Percentiles rank a stretch among this genome's conserved stretches.
These are phyloP conservation scores for Eucalyptus globulus DNA, from an alignment of 345 rosid species.

Conservation along the genomic window DNA sequence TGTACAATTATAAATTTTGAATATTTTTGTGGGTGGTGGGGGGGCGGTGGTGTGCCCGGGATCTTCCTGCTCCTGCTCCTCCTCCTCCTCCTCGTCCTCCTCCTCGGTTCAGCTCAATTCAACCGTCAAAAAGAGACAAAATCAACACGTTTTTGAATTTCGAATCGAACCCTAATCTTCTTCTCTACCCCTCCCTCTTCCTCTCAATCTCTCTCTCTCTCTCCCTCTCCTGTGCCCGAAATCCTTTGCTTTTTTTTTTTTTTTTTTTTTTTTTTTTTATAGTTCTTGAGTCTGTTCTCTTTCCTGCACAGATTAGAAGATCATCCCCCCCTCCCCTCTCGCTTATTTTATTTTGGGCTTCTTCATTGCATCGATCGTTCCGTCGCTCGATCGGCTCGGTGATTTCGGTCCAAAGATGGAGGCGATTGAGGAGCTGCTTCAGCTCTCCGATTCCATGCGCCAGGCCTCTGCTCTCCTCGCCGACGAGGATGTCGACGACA, in stretches of 20 bases:
- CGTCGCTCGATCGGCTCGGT: neutral
- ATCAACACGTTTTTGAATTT: neutral
- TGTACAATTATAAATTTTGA: neutral
- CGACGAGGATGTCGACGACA: slow-evolving; percentile 79
- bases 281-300: neutral
- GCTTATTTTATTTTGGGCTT: neutral
- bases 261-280: neutral
- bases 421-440: slow-evolving; percentile 84
- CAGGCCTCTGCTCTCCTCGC: slow-evolving; percentile 87
- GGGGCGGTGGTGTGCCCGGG: neutral
- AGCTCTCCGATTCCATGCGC: slow-evolving; percentile 87
- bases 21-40: neutral
- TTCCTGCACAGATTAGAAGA: neutral
- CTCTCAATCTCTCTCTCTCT: too few relatives aligned
- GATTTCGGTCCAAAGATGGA: slow-evolving; percentile 29
- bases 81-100: neutral
- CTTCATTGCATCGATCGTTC: neutral
- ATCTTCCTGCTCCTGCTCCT: neutral
- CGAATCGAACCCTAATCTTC: neutral
- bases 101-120: neutral
- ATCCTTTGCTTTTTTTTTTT: neutral
- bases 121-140: neutral
- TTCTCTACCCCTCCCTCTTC: neutral
- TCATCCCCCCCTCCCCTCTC: too few relatives aligned
- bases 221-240: neutral